phyloP scores from a whole-genome alignment of 2,329 filamentous ascomycete genomes.

The Alternaria novae-zelandiae region DNA sequence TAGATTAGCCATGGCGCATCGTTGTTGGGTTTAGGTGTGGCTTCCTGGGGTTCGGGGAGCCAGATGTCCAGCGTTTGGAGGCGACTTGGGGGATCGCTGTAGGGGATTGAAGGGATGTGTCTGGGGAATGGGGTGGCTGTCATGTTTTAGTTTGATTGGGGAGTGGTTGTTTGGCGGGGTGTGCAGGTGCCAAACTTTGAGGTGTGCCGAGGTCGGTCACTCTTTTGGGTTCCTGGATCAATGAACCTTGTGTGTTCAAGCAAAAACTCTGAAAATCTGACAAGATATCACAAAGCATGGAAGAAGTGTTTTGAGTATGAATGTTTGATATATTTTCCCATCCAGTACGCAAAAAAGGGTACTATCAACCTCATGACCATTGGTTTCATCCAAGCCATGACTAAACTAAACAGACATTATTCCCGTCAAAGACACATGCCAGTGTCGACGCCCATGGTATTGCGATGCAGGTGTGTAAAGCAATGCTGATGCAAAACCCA shows the following conservation, averaged over 20 bases:
- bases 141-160: constrained; percentile 20
- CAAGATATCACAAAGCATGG: not conserved
- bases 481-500: constrained; percentile 31
- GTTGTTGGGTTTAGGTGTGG: not conserved
- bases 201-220: not conserved
- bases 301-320: constrained; percentile 7
- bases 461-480: constrained; percentile 18
- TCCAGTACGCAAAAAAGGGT: constrained; percentile 12
- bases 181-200: not conserved
- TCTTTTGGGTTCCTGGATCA: fast-evolving
- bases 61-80: constrained; percentile 54
- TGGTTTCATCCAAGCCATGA: constrained; percentile 6
- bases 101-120: constrained; percentile 33
- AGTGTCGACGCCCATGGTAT: constrained; percentile 23
- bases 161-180: constrained; percentile 23
- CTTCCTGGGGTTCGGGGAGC: constrained; percentile 45
- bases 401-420: constrained; percentile 16
- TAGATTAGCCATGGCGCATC: constrained; percentile 49
- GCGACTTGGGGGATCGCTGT: constrained; percentile 29
- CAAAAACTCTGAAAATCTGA: not conserved
- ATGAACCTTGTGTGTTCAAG: not conserved
- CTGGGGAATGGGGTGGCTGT: constrained; percentile 19
- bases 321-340: constrained; percentile 14
- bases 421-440: constrained; percentile 24
- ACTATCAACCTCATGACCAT: constrained; percentile 1